Evolutionary conservation across 768 basidiomycete genomes (phyloP), one percentile per base, ranked within the genome.

Genomic region (Leccinum incarnatum): DNA sequence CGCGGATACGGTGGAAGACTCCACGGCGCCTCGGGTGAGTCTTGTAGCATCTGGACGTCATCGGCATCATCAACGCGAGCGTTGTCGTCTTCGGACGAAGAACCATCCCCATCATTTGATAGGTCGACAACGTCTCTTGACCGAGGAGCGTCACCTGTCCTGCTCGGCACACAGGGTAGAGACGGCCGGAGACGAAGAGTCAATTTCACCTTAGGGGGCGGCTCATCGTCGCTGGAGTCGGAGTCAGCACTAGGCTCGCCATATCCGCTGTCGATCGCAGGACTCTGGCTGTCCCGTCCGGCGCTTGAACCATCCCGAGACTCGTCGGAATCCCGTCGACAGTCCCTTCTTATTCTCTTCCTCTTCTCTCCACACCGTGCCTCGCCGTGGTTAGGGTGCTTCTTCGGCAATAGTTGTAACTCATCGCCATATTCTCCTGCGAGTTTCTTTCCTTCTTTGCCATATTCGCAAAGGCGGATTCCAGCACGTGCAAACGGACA

Each of bases 401-500:
- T 81, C 74, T 68, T 83, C 80, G 66, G 75, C 69, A 0, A 76
- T 76, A 69, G 73, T 74, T 53, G 71, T 55, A 21, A 49, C 11
- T 66, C 69, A 56, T 62, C 73, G 62, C 40, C 63, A 66, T 32
- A 69, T 64, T 62, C 64, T 70, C 62, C 62, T 45, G 52, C 36
- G 37, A 21, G 66, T 66, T 60, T 54, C 65, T 73, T 82, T 34
- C 81, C 80, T 57, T 78, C 76, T 67, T 84, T 82, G 19, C 76
- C 77, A 69, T 88, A 89, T 48, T 90, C 84, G 69, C 82, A 87
- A 3, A 89, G 79, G 37, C 84, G 79, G 52, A 92, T 87, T n/a
- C 88, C 88, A 1, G 82, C 86, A 58, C 84, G 79, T 5, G 86
- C 76, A 69, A 92, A 92, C 5, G 89, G 89, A 72, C 89, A 91